These are phyloP conservation scores for Umbelopsis ramanniana DNA, from an alignment of 192 early-diverging fungal genomes.

Conservation along the genomic window DNA sequence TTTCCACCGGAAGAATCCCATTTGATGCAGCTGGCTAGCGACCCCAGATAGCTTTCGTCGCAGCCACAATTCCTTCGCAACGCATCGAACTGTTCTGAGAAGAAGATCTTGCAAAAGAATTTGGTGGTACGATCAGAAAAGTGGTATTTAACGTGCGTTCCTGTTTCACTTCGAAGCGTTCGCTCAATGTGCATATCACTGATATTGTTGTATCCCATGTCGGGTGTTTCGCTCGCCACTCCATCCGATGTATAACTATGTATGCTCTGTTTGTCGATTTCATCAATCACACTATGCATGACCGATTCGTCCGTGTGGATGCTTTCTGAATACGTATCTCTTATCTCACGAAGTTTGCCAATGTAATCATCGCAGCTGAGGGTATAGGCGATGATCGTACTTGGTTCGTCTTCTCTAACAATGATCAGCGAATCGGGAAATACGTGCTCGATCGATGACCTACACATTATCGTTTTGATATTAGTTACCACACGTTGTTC, in stretches of 20 bases:
- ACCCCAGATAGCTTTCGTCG: constrained; percentile 83
- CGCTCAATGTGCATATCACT: constrained; percentile 56
- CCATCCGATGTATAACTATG: constrained; percentile 18
- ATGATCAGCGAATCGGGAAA: constrained; percentile 86
- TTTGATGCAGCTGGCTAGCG: constrained; percentile 83
- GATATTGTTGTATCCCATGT: constrained; percentile 4
- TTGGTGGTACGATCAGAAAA: constrained; percentile 78
- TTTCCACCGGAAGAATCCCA: constrained; percentile 91
- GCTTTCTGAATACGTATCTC: constrained; percentile 33
- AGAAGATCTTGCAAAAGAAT: constrained; percentile 90
- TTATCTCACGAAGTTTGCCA: constrained; percentile 60
- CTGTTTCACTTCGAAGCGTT: constrained; percentile 66
- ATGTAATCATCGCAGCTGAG: constrained; percentile 76
- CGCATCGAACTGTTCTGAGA: constrained; percentile 91
- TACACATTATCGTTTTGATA: constrained; percentile 14
- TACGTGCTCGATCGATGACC: constrained; percentile 81
- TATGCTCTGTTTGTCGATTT: constrained; percentile 13
- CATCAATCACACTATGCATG: constrained; percentile 5
- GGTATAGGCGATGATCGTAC: constrained; percentile 91
- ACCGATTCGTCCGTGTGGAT: not conserved
- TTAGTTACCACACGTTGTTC: too few species aligned
- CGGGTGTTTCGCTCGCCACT: not conserved
- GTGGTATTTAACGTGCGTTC: constrained; percentile 75
- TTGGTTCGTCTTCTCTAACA: constrained; percentile 90
- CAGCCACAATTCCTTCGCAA: constrained; percentile 84